These are phyloP conservation scores for Dothideomycetes sp. DNA, from an alignment of 2,329 filamentous ascomycete genomes.

Conservation along the genomic window DNA sequence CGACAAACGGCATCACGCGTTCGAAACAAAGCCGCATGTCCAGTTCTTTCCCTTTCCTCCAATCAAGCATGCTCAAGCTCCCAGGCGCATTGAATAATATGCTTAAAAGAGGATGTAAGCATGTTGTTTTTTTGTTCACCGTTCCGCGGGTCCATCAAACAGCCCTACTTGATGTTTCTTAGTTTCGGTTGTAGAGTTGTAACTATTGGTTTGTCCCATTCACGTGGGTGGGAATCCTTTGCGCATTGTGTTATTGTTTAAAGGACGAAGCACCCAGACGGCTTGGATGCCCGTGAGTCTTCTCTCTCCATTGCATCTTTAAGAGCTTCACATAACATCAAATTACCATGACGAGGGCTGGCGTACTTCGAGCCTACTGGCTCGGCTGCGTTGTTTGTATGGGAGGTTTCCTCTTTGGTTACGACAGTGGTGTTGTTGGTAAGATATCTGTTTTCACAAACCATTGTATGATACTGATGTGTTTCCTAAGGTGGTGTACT, in stretches of 20 bases:
- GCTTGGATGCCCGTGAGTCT: too few species aligned
- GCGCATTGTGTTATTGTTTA: too few species aligned
- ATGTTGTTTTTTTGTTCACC: too few species aligned
- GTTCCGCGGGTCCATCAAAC: too few species aligned
- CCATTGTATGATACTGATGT: slow-evolving; percentile 11
- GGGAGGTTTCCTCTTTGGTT: slow-evolving; percentile 41
- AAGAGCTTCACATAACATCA: background rate
- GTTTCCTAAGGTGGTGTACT: slow-evolving; percentile 33
- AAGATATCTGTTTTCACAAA: slow-evolving; percentile 8
- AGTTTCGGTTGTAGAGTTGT: too few species aligned
- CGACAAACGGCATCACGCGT: slow-evolving; percentile 8
- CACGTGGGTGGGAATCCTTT: too few species aligned
- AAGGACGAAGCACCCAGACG: too few species aligned
- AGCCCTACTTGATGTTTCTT: too few species aligned
- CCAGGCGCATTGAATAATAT: too few species aligned
- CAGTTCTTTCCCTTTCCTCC: background rate
- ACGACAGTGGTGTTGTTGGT: slow-evolving; percentile 38
- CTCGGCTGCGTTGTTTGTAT: slow-evolving; percentile 44
- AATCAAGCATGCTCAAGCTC: slow-evolving; percentile 3
- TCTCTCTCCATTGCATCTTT: too few species aligned
- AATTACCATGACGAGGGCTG: slow-evolving; percentile 18
- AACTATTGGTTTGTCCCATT: too few species aligned
- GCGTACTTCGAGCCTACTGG: slow-evolving; percentile 42
- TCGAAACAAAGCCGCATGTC: background rate
- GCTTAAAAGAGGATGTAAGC: too few species aligned